A percentile compares a stretch with the other conserved stretches of the same genome.
These are phyloP conservation scores for Colletotrichum navitas DNA, from an alignment of 2,329 filamentous ascomycete species.

Conservation along the genomic window DNA sequence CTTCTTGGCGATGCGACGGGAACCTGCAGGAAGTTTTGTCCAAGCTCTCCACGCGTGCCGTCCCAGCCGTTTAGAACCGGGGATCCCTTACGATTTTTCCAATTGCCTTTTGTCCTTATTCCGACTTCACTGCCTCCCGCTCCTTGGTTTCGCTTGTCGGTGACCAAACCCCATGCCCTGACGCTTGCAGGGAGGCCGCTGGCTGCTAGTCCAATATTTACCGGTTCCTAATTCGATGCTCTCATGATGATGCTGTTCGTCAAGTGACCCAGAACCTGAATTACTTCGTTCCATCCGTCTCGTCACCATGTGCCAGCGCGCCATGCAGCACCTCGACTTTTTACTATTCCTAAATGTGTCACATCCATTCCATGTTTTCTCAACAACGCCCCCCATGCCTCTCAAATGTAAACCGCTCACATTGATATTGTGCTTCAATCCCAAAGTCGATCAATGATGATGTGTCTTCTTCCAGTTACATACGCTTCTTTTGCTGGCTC, in stretches of 20 bases:
- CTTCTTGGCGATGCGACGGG: not conserved
- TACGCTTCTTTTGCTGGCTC: not conserved
- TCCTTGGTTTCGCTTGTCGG: not conserved
- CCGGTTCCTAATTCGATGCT: constrained; percentile 7
- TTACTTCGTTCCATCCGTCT: not conserved
- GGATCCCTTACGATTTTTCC: constrained; percentile 9
- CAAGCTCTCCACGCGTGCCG: constrained; percentile 1
- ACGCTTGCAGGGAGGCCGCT: not conserved
- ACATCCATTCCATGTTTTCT: not conserved
- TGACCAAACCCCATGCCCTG: not conserved
- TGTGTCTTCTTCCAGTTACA: constrained; percentile 7
- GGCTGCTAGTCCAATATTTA: not conserved
- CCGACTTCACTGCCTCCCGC: constrained; percentile 3
- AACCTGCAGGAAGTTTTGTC: not conserved
- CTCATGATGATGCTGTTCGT: not conserved
- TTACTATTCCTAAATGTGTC: constrained; percentile 8
- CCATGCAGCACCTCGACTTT: not conserved
- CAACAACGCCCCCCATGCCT: too few relatives aligned
- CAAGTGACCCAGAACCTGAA: not conserved
- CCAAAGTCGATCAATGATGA: constrained; percentile 4
- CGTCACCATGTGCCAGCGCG: not conserved
- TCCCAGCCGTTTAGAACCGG: not conserved
- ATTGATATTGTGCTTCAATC: not conserved
- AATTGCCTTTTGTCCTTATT: not conserved
- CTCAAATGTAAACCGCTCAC: not conserved